These are phyloP conservation scores for Penicillium verhagenii DNA, from an alignment of 495 filamentous ascomycete genomes.

Conservation along the genomic window DNA sequence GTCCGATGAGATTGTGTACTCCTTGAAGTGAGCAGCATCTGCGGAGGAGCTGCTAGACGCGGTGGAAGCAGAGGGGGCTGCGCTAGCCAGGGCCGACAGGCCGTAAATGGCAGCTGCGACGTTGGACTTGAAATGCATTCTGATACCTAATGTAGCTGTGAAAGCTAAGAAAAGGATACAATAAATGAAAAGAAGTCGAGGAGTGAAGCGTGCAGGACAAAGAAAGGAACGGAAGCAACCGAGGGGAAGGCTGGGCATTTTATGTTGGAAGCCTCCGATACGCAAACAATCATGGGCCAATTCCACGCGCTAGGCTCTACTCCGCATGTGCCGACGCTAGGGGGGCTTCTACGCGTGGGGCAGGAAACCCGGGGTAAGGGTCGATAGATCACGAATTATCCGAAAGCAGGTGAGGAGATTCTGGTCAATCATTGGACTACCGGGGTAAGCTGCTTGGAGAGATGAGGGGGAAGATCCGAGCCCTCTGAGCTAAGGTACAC, in stretches of 20 bases:
- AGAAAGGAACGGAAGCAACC: slow-evolving; percentile 31
- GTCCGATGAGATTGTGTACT: slow-evolving; percentile 70
- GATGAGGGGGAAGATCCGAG: slow-evolving; percentile 23
- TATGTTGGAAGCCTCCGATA: slow-evolving; percentile 16
- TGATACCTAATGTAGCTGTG: slow-evolving; percentile 30
- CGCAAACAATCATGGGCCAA: slow-evolving; percentile 19
- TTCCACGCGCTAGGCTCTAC: slow-evolving; percentile 9
- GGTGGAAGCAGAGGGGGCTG: slow-evolving; percentile 16
- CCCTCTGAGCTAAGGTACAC: slow-evolving; percentile 1
- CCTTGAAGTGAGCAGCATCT: slow-evolving; percentile 41
- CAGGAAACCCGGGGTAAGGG: slow-evolving; percentile 27
- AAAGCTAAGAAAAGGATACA: slow-evolving; percentile 33
- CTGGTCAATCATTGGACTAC: slow-evolving; percentile 9
- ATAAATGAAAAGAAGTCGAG: slow-evolving; percentile 30
- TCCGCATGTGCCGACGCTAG: slow-evolving; percentile 32
- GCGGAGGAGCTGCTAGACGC: slow-evolving; percentile 3
- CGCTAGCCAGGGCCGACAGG: slow-evolving; percentile 31
- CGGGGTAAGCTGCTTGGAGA: not conserved
- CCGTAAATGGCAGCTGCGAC: slow-evolving; percentile 36
- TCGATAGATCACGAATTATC: slow-evolving; percentile 21
- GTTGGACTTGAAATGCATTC: slow-evolving; percentile 43
- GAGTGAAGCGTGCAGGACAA: slow-evolving; percentile 32
- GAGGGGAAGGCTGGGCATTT: slow-evolving; percentile 26
- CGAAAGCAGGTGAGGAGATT: slow-evolving; percentile 21
- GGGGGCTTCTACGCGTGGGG: slow-evolving; percentile 14